These are phyloP conservation scores for Dothiorella sarmentorum DNA, from an alignment of 2,329 filamentous ascomycete species.

Conservation along the genomic window DNA sequence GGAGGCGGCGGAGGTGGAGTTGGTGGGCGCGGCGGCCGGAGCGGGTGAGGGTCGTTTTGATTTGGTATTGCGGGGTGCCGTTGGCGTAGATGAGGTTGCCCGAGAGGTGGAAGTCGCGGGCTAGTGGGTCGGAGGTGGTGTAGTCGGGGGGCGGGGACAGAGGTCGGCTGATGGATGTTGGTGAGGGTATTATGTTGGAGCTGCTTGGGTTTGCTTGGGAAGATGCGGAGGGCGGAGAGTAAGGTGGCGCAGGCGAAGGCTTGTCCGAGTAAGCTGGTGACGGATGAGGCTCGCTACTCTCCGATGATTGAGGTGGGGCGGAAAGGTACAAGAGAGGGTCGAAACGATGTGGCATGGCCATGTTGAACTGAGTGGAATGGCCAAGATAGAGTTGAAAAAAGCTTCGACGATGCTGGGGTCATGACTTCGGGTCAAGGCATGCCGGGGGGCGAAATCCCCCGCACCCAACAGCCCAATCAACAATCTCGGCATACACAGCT, in stretches of 20 bases:
- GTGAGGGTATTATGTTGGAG: not conserved
- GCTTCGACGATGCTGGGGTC: not conserved
- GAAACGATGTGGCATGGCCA: not conserved
- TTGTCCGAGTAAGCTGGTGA: not conserved
- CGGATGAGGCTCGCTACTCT: not conserved
- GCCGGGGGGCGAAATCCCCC: not conserved
- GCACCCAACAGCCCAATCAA: not conserved
- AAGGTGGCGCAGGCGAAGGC: not conserved
- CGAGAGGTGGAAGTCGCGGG: conserved; percentile 22
- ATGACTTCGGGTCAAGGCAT: not conserved
- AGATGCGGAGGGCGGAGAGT: not conserved
- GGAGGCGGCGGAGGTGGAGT: conserved; percentile 25
- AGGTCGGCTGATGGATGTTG: not conserved
- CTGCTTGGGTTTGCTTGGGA: not conserved
- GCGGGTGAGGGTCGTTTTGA: conserved; percentile 22
- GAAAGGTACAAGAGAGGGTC: not conserved
- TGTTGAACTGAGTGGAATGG: not conserved
- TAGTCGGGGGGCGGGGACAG: conserved; percentile 21
- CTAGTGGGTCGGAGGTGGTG: conserved; percentile 21
- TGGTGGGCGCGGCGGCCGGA: conserved; percentile 18
- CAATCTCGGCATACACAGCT: no score
- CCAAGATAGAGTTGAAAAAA: not conserved
- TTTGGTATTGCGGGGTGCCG: conserved; percentile 26
- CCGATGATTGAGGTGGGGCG: no score
- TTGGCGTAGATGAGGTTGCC: conserved; percentile 25